Base-by-base conservation (phyloP, 2,329 filamentous ascomycete species). In the Diaporthe batatas region DNA sequence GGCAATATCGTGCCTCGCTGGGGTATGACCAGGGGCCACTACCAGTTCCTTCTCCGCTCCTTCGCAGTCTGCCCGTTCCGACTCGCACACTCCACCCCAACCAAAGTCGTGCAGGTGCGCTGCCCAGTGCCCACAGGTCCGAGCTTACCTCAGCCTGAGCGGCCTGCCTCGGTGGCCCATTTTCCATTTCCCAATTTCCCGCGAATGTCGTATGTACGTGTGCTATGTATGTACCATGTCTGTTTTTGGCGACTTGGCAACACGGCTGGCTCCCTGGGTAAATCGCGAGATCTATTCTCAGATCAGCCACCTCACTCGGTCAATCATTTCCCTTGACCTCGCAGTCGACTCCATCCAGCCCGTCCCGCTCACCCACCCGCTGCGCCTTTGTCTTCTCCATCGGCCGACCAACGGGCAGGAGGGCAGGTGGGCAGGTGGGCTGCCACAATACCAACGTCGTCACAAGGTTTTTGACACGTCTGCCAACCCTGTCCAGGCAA, bases 251-350 rank as follows among this genome's bases (percentile, higher is more conserved):
- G 25, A 49, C 44, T 65, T 51, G 21, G 62, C 62, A 51, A 34
- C 16, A 65, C 62, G 62, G 62, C 62, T 51, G 62, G 62, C 62
- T 51, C 44, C 62, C 62, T 39, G n/a, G 47, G 32, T 39, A 67
- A 67, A 67, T 67, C 62, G 47, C 21, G 14, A 53, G 62, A 67
- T 67, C 62, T 67, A 67, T 67, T 67, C 62, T 67, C 47, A 53
- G 47, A 67, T 53, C 62, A 67, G 62, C 62, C 44, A 39, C 47
- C 16, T 67, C 62, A 51, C 47, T 23, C 47, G 12, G 10, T 51
- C 47, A 51, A 21, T 51, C n/a, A 23, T 51, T 47, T 29, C 51
- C 44, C 62, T 67, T 67, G 44, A 39, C 4, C 32, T 51, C 44
- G 6, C 44, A 42, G 14, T 42, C 39, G 6, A 12, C 42, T 65